A percentile compares a stretch with the other conserved stretches of the same genome.
These are phyloP conservation scores for Fusarium veterinarium DNA, from an alignment of 2,329 filamentous ascomycete species.

Conservation along the genomic window DNA sequence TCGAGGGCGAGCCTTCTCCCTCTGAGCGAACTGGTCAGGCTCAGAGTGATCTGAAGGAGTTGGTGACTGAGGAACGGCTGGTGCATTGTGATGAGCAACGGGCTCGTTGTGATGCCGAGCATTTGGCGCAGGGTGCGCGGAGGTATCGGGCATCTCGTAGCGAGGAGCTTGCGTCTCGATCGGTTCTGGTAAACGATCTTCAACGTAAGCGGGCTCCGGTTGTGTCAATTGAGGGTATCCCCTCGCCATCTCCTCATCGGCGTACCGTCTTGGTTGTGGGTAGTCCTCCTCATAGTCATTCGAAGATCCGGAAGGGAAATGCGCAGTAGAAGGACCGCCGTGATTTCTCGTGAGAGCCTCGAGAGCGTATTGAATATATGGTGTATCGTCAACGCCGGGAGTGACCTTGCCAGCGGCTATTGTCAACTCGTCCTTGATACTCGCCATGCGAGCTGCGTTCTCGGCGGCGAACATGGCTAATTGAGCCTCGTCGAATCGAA, in stretches of 20 bases:
- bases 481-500: slow-evolving; percentile 55
- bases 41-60: slow-evolving; percentile 31
- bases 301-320: slow-evolving; percentile 59
- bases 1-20: slow-evolving; percentile 48
- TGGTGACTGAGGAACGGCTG: slow-evolving; percentile 18
- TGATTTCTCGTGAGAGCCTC: slow-evolving; percentile 84
- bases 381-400: slow-evolving; percentile 84
- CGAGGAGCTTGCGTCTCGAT: slow-evolving; percentile 30
- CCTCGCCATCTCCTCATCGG: slow-evolving; percentile 29
- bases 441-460: slow-evolving; percentile 48
- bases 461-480: slow-evolving; percentile 53
- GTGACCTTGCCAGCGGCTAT: slow-evolving; percentile 68
- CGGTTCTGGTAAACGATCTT: slow-evolving; percentile 43
- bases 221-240: slow-evolving; percentile 34
- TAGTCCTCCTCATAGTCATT: slow-evolving; percentile 49
- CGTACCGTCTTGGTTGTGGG: slow-evolving; percentile 35
- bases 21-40: slow-evolving; percentile 20
- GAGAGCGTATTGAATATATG: slow-evolving; percentile 90
- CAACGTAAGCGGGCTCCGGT: slow-evolving; percentile 45
- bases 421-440: slow-evolving; percentile 65
- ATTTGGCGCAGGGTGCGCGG: slow-evolving; percentile 19
- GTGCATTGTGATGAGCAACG: slow-evolving; percentile 31
- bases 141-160: slow-evolving; percentile 35
- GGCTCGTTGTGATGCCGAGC: slow-evolving; percentile 20
- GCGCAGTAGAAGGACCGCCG: slow-evolving; percentile 66